Evolutionary conservation across 768 basidiomycete species (phyloP), one percentile per base, ranked within the genome.

Genomic region (Postia placenta): DNA sequence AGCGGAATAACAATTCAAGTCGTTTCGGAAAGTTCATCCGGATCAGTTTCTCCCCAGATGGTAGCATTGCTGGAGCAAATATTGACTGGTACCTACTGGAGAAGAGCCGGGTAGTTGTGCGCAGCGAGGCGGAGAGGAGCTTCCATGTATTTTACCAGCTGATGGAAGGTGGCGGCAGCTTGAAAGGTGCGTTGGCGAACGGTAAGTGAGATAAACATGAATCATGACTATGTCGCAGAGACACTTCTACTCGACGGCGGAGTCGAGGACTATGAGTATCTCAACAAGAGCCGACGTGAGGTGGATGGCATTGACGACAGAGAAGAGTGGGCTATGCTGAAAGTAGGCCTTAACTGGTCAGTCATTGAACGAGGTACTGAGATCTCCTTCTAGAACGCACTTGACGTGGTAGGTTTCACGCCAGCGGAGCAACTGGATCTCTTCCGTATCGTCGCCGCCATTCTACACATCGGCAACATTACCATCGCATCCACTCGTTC

Each of bases 81-180:
- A 92, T 98, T 51, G 94, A 99, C 65, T 98, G 96, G 96, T 99
- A 99, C 64, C 73, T 99, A 25, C 71, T 99, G 49, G 96, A 99
- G 73, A 99, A 99, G 75, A 94, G 92, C 61, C 72, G 96, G 54
- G 95, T 99, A 2, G 91, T 95, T 6, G 81, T 81, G 35, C 73
- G 96, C 46, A 90, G 82, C 53, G 83, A 86, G 50, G 89, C 87
- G 0, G 96, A 99, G 68, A 75, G 96, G 27, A 87, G 81, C 62
- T 99, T 98, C 62, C 96, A 98, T 65, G 90, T 98, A 2, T 98
- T 99, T 67, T 99, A 98, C 65, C 93, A 97, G 68, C 60, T 98
- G 24, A 73, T 99, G 61, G 82, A 83, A 25, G 87, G 88, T n/a
- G 81, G 76, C 14, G 77, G 81, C 2, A 63, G 69, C 28, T 63